Conservation (phyloP, 305 asterid genomes). For the Fraxinus nigra region DNA sequence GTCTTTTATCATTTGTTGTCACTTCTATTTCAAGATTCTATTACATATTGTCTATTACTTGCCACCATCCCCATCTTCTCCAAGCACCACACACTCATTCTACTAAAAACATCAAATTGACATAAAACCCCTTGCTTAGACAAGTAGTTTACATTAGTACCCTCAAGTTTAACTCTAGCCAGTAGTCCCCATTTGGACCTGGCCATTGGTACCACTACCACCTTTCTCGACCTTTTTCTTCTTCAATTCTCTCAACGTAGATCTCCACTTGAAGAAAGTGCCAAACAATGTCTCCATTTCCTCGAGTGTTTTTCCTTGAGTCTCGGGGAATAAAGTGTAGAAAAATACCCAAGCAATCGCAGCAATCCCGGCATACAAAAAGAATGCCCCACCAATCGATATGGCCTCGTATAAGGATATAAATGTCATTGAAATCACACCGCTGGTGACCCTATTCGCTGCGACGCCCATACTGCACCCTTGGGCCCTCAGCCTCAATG, state of each 20-base stretch:
- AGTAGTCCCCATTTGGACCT: not conserved
- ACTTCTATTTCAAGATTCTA: not conserved
- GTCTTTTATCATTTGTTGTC: not conserved
- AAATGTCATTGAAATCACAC: slow-evolving; percentile 65
- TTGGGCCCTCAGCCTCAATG: slow-evolving; percentile 56
- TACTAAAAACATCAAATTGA: not conserved
- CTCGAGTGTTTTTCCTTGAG: slow-evolving; percentile 67
- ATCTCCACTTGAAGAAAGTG: slow-evolving; percentile 59
- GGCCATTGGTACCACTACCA: slow-evolving; percentile 5
- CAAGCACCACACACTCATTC: not conserved
- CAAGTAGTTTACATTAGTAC: slow-evolving; percentile 1
- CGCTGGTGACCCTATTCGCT: slow-evolving; percentile 55
- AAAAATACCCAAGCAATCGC: slow-evolving; percentile 49
- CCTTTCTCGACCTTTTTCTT: slow-evolving; percentile 26
- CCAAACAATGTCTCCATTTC: slow-evolving; percentile 76
- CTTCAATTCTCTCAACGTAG: slow-evolving; percentile 34
- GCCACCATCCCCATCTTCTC: not conserved
- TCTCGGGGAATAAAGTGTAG: slow-evolving; percentile 65
- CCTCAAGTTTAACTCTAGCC: not conserved
- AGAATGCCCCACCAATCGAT: slow-evolving; percentile 66
- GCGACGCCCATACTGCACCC: slow-evolving; percentile 69
- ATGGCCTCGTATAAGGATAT: slow-evolving; percentile 42
- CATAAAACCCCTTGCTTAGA: slow-evolving; percentile 4
- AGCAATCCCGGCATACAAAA: slow-evolving; percentile 50
- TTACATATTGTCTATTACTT: not conserved